Percentiles rank a stretch among this genome's conserved stretches.
Evolutionary conservation across 768 basidiomycete genomes (phyloP).

Genomic region (Leccinum boreale): DNA sequence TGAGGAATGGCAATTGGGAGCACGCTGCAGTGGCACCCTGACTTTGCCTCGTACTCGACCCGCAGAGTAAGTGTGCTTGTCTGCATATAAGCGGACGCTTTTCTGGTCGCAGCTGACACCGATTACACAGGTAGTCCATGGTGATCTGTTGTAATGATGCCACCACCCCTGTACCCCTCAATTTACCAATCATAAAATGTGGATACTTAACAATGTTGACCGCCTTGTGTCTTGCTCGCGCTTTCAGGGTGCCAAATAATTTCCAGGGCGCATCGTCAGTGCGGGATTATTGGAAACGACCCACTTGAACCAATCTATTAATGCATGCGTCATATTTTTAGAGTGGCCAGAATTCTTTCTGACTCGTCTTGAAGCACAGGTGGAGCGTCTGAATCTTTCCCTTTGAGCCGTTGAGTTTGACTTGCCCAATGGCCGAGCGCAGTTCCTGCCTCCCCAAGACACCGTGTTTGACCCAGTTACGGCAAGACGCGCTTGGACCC

Average conservation of each 20-base stretch:
- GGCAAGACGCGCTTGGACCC: background rate
- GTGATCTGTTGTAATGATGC: constrained; percentile 6
- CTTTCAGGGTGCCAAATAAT: background rate
- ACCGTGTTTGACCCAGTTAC: background rate
- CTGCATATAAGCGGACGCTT: background rate
- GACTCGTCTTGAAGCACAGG: background rate
- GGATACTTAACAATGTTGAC: constrained; percentile 2
- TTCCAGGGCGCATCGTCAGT: background rate
- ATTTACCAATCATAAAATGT: constrained; percentile 3
- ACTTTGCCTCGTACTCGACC: background rate
- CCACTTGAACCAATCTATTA: constrained; percentile 2
- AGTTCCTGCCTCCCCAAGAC: background rate
- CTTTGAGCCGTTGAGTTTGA: constrained; percentile 1
- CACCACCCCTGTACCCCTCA: constrained; percentile 15
- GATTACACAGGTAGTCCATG: constrained; percentile 4
- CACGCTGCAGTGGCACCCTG: constrained; percentile 1
- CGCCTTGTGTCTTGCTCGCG: constrained; percentile 3
- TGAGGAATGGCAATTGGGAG: constrained; percentile 1
- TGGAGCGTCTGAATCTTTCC: background rate
- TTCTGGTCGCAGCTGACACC: constrained; percentile 7
- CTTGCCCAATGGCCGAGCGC: background rate
- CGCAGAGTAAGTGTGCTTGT: constrained; percentile 5
- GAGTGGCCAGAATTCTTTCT: background rate
- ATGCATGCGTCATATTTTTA: constrained; percentile 2
- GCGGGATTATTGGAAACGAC: background rate